Base-by-base conservation (phyloP, 2,329 filamentous ascomycete species). In the Alternaria sp. region DNA sequence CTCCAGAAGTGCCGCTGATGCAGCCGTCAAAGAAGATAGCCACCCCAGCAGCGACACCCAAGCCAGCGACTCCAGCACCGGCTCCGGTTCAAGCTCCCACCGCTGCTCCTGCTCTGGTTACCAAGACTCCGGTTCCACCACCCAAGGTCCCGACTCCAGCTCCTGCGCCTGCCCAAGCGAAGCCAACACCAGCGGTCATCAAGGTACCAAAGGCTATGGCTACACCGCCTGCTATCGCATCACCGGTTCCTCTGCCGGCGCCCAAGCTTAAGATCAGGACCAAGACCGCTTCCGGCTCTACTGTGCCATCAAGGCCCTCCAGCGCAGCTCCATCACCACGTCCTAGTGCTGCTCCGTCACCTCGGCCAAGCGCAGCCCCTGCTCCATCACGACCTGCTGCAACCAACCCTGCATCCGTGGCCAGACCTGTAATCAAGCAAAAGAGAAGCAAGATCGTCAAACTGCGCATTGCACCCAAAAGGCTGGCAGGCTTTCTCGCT, bases 231-330 rank as follows among this genome's bases (percentile, higher is more conserved):
- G 60, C 70, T n/a, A 75, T 74, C n/a, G 60, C 64, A 26, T 73
- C 71, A 6, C 71, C 70, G 5, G 71, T 73, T 7, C 71, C 71
- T 25, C 62, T 69, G 8, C 68, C 71, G 5, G 72, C 67, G 12
- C 72, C 72, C 3, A 75, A 72, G 50, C 71, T 75, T 33, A 76
- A 75, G 53, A 72, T 76, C 60, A 72, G 71, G 54, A 73, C 72
- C 25, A 71, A 74, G 46, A 69, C 64, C 23, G 65, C 67, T 20
- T 60, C 60, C 20, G 69, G 69, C 10, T 50, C 63, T 9, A 63
- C 50, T 4, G 57, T 63, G 3, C 46, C 61, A 11, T 63, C 61
- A 25, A 63, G 51, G 23, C 61, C 61, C 15, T 61, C 65, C 20
- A 67, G 63, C 9, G 65, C 70, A 21, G 63, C 67, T 6, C 64